phyloP scores from a whole-genome alignment of 179 eudicot species.

The Camellia oleifera region DNA sequence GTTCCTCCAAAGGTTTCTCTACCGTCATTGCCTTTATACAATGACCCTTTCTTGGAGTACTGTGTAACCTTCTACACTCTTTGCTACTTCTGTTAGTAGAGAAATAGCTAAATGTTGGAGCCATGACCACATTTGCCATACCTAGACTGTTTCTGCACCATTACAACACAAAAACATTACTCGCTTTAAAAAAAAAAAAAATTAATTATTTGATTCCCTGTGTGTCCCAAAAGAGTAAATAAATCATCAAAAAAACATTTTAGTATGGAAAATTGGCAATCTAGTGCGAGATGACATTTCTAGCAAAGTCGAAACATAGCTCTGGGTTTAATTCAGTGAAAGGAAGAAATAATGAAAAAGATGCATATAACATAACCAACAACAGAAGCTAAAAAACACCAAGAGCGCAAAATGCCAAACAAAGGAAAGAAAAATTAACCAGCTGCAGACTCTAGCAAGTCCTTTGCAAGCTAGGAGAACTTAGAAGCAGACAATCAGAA shows the following conservation, averaged over 20 bases:
- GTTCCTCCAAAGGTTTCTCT: slow-evolving; percentile 78
- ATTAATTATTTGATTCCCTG: background rate
- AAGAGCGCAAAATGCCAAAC: background rate
- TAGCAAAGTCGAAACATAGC: background rate
- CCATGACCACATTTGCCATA: slow-evolving; percentile 41
- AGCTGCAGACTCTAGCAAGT: background rate
- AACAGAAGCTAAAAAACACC: background rate
- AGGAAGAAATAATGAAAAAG: slow-evolving; percentile 2
- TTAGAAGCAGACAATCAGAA: slow-evolving; percentile 9
- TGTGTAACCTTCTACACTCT: slow-evolving; percentile 12
- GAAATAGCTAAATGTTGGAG: slow-evolving; percentile 40
- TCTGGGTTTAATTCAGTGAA: background rate
- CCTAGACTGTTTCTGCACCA: slow-evolving; percentile 17
- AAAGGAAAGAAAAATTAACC: background rate
- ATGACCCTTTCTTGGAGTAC: slow-evolving; percentile 5
- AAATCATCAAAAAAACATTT: background rate
- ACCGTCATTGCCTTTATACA: slow-evolving; percentile 48
- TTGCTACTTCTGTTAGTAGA: slow-evolving; percentile 24
- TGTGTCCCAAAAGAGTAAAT: background rate
- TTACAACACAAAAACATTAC: background rate
- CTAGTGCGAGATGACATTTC: background rate
- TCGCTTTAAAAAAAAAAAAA: background rate
- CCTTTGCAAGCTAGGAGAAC: background rate
- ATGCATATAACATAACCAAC: background rate
- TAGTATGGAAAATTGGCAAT: background rate